Base-by-base conservation (phyloP, 2,329 filamentous ascomycete species). In the Lojkania enalia region DNA sequence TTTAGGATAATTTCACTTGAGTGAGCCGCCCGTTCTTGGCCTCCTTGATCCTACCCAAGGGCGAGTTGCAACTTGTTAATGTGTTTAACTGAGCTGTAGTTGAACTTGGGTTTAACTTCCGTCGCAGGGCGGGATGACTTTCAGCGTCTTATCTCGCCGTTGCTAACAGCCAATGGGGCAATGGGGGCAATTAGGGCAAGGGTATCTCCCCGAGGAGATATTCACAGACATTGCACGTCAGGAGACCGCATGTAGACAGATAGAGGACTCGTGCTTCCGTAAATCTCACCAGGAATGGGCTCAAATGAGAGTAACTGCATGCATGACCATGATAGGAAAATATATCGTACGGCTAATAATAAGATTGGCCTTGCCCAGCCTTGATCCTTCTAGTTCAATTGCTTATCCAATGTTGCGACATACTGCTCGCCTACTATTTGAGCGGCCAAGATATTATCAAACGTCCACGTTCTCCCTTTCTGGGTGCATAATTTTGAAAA, bases 81-180 rank as follows among this genome's bases (percentile, higher is more conserved):
- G 42, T 43, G 29, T 33, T 39, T 43, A 35, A 29, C 3, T 19
- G n/a, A 14, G 19, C 29, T 20, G 44, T 41, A 14, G 43, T 50
- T 14, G 14, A 23, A n/a, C 21, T 42, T 37, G 37, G 41, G 29
- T 31, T 51, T 51, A 54, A 48, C 45, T 42, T 31, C 48, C 44
- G 48, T 36, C 18, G 3, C 7, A 15, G 35, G 40, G 44, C 36
- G 42, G 45, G 42, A 48, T 51, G 44, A 48, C 46, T 32, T 20
- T 32, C 44, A 20, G 45, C 20, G 35, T 33, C 44, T 52, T 55
- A 54, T 54, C 51, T 46, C 25, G 42, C 4, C 13, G 31, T 27
- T 27, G 23, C n/a, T 15, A 16, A 25, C n/a, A 30, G 20, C 51
- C 51, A 54, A 54, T 54, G 29, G 49, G 27, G 7, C n/a, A n/a